Conservation (phyloP, 805 yeast species). For the Myxozyma sirexii region DNA sequence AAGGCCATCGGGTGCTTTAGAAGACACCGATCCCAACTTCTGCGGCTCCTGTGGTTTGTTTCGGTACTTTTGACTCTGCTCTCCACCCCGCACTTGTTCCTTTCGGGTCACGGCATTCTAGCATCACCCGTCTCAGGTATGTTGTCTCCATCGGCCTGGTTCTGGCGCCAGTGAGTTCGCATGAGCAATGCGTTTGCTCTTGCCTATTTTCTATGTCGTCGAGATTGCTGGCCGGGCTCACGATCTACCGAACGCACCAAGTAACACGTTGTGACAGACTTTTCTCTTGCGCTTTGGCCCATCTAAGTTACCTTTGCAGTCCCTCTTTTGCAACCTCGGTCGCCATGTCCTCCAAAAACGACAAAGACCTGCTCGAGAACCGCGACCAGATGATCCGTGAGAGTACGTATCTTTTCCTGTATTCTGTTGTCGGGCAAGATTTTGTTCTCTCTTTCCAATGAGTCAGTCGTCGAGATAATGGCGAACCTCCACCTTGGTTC, state of each 20-base stretch:
- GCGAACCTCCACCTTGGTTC: background rate
- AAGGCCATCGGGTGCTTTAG: too few species aligned
- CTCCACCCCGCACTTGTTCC: too few species aligned
- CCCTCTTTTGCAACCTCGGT: background rate
- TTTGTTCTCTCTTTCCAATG: background rate
- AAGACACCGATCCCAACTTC: too few species aligned
- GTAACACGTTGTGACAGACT: conserved; percentile 1
- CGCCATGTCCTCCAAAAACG: conserved; percentile 17
- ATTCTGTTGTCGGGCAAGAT: background rate
- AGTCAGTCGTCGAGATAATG: background rate
- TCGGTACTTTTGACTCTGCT: too few species aligned
- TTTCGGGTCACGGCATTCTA: too few species aligned
- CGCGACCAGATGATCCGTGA: conserved; percentile 30
- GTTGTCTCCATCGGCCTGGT: too few species aligned
- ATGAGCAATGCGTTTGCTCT: background rate
- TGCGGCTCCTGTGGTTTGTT: too few species aligned
- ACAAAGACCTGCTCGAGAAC: conserved; percentile 28
- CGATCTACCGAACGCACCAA: conserved; percentile 20
- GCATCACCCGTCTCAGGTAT: too few species aligned
- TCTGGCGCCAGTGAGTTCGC: too few species aligned
- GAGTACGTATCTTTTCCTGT: conserved; percentile 12
- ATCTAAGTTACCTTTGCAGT: background rate
- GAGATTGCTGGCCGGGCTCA: background rate
- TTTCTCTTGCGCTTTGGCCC: background rate
- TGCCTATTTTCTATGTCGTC: background rate